phyloP scores from a whole-genome alignment of 176 grass and related monocot species.

The Aechmea fasciata region DNA sequence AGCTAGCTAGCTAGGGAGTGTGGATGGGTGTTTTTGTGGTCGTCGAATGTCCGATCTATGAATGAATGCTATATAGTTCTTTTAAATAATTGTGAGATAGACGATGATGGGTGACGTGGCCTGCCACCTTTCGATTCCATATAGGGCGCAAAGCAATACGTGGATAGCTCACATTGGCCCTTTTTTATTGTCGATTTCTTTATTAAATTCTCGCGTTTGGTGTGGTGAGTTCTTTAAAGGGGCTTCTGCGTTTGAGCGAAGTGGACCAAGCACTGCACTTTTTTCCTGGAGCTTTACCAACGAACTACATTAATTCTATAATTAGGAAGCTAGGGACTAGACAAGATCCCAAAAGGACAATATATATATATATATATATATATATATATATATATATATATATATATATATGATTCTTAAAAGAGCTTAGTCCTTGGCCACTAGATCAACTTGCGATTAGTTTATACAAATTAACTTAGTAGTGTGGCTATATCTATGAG shows the following conservation, averaged over 20 bases:
- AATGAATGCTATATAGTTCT: no score
- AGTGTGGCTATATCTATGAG: no score
- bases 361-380: no score
- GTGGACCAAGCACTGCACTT: neutral
- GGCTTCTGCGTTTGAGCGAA: neutral
- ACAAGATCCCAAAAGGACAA: no score
- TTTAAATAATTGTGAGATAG: no score
- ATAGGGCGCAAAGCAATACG: constrained; percentile 6
- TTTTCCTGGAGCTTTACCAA: neutral
- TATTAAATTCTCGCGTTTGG: constrained; percentile 13
- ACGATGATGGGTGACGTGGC: constrained; percentile 15
- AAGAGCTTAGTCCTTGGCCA: neutral
- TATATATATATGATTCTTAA: neutral
- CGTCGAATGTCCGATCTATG: no score
- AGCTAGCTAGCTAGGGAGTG: no score
- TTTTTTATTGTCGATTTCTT: neutral
- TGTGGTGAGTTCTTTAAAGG: neutral
- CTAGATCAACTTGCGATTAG: neutral
- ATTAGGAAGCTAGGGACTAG: no score
- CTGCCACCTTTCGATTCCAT: constrained; percentile 32
- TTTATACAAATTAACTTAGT: neutral
- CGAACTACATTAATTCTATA: no score
- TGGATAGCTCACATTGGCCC: constrained; percentile 13
- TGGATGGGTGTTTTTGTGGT: no score
- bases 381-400: no score